Base-by-base conservation (phyloP, 805 yeast species). In the Hanseniaspora taiwanica region DNA sequence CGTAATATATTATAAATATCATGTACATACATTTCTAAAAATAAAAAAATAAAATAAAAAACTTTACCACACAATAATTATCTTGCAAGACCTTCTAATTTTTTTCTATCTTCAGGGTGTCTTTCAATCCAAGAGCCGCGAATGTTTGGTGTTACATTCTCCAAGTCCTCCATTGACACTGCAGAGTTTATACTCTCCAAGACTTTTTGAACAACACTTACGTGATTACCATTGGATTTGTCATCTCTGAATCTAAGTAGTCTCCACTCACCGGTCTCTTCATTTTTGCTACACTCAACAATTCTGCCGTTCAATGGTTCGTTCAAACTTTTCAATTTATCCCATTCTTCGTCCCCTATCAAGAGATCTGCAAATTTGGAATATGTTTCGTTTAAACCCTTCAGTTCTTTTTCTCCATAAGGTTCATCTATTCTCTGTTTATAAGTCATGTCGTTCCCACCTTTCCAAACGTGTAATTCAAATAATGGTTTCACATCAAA, bases 201-300 rank as follows among this genome's bases (percentile, higher is more conserved):
- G 25, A 91, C 86, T 54, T 81, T 89, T 44, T 76, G 76, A 5
- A 87, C 95, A 19, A 83, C 86, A 10, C 76, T 66, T 13, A 76
- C 59, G 58, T 85, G 94, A 58, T 91, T 91, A 7, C 94, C 97
- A 53, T 82, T 79, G 14, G 72, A 60, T 55, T 91, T 91, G 59
- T 91, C 99, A 62, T 91, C 95, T 55, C 99, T 71, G 59, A 89
- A 91, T 44, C 99, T 68, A 42, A 89, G 58, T 65, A 83, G 68
- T 44, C 75, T 74, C 98, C 98, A 91, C 36, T 69, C 72, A 3
- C 80, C 79, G 17, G 61, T 61, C 36, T 70, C 68, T 19, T 64
- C 63, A 45, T 77, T 81, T 54, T 77, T 73, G 40, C 81, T 69
- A 46, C 91, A 85, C 59, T 91, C 99, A 1, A 78, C 87, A 23